Conservation (phyloP, 345 rosid species). For the Eucalyptus marginata region DNA sequence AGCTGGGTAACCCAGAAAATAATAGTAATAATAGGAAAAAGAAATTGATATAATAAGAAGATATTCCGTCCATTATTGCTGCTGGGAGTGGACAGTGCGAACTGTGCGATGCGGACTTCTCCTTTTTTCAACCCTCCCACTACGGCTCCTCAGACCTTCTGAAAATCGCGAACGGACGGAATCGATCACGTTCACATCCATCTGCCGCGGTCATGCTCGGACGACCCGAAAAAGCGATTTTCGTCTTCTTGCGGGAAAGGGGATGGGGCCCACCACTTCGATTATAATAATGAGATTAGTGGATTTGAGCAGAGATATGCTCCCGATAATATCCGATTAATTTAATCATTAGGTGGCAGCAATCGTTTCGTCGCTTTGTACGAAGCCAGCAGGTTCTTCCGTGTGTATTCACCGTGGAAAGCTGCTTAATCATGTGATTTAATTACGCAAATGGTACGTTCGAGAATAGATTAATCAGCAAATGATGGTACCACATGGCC, state of each 20-base stretch:
- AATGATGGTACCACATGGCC: neutral
- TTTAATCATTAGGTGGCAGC: neutral
- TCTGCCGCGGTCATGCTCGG: neutral
- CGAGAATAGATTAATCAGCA: neutral
- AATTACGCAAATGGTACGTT: neutral
- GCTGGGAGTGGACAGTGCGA: neutral
- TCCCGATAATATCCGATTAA: neutral
- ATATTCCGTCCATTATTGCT: neutral
- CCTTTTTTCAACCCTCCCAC: neutral
- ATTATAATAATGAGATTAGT: neutral
- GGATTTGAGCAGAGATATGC: neutral
- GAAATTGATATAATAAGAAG: neutral
- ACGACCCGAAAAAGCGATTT: neutral
- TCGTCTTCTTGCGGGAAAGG: neutral
- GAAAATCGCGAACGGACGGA: neutral
- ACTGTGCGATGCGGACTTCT: neutral
- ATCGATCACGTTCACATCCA: neutral
- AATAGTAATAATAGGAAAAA: neutral
- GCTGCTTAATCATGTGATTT: neutral
- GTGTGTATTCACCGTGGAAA: neutral
- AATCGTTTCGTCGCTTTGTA: neutral
- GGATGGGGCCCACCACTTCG: neutral
- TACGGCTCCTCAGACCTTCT: neutral
- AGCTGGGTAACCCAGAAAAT: neutral
- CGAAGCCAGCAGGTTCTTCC: neutral